These are phyloP conservation scores for Stephanodiscus triporus DNA, from an alignment of 108 stramenopile species.

Conservation along the genomic window DNA sequence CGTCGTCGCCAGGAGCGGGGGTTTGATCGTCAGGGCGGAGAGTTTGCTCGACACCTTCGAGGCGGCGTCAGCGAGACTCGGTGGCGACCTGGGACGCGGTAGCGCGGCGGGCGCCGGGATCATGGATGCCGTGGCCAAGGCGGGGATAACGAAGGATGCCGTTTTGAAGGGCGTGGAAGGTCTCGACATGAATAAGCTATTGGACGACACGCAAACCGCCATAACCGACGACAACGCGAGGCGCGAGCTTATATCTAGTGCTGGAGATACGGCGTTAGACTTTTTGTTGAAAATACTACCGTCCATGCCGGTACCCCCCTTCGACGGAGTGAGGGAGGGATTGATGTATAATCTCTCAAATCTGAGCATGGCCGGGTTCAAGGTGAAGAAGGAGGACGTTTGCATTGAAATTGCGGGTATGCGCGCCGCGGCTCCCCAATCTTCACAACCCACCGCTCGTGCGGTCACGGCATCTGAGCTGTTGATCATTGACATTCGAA, in stretches of 20 bases:
- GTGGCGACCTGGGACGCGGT: slow-evolving; percentile 28
- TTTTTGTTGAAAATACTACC: slow-evolving; percentile 84
- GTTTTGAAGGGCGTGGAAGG: slow-evolving; percentile 79
- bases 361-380: slow-evolving; percentile 88
- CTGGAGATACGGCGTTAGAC: slow-evolving; percentile 86
- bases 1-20: slow-evolving; percentile 78
- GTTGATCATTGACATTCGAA: slow-evolving; percentile 82
- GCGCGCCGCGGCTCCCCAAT: slow-evolving; percentile 61
- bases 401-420: slow-evolving; percentile 88
- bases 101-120: slow-evolving; percentile 30
- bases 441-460: slow-evolving; percentile 15
- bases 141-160: slow-evolving; percentile 77
- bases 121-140: slow-evolving; percentile 75
- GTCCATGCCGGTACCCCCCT: slow-evolving; percentile 86
- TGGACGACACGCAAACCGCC: slow-evolving; percentile 75
- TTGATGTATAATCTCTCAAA: slow-evolving; percentile 83
- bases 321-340: slow-evolving; percentile 89
- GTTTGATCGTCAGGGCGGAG: slow-evolving; percentile 72
- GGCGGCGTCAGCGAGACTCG: slow-evolving; percentile 73
- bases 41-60: slow-evolving; percentile 84
- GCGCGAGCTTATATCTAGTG: slow-evolving; percentile 75
- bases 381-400: slow-evolving; percentile 86
- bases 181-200: slow-evolving; percentile 76
- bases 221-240: slow-evolving; percentile 82
- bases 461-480: slow-evolving; percentile 79